Evolutionary conservation across 495 filamentous ascomycete genomes (phyloP), one percentile per base, ranked within the genome.

Genomic region (Neurospora cerealis): DNA sequence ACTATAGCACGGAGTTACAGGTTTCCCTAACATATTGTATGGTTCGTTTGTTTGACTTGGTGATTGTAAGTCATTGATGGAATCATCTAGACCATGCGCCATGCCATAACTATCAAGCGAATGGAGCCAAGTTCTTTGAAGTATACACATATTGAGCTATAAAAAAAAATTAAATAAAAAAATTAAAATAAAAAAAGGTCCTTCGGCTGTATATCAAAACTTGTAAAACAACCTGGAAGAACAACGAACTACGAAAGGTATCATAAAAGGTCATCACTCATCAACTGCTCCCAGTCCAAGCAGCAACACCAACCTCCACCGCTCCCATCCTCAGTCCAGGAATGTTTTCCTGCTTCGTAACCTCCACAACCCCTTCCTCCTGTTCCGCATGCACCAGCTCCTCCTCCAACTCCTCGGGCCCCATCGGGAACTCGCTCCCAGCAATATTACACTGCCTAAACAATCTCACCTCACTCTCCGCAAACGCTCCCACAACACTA

Each of bases 371-470:
- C 21, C 24, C 48, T 13, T 60, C 48, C 24, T 60, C 48, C 24
- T 60, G 48, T 17, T 62, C 54, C 24, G 2, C 54, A 32, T 62
- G 54, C 13, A 60, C 48, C 38, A 39, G 38, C 48, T 24, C 21
- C 48, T 3, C 48, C 21, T 60, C 48, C 15, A 74, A 69, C 69
- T 70, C 62, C 37, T 69, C 60, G 4, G 87, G 86, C 0, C 88
- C 88, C 74, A 85, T 73, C 13, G 88, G 87, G 34, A 85, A 81
- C 72, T 83, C 83, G 69, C 84, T 88, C 39, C 88, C 89, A 40
- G 91, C 90, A 79, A 93, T 83, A 78, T 93, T 93, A 81, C 91
- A 93, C 84, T 94, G 92, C 72, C 91, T 82, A 75, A 94, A 93
- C 73, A 94, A 74, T 36, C 91, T 81, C 34, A 92, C 87, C 83